phyloP scores from a whole-genome alignment of 306 rosid species.

The Ochetophila trinervis region DNA sequence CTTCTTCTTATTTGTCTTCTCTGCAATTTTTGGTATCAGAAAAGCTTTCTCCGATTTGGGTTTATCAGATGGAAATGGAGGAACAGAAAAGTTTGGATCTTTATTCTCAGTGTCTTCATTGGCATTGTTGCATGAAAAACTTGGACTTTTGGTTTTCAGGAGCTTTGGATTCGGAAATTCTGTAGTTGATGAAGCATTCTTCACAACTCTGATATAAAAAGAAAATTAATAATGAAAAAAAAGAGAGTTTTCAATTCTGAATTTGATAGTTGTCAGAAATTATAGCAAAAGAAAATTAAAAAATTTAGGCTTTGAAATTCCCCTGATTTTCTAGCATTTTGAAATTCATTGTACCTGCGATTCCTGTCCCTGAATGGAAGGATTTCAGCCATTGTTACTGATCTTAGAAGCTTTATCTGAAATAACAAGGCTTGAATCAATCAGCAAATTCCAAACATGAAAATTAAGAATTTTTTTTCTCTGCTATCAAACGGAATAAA shows the following conservation, averaged over 20 bases:
- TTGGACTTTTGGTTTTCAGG: constrained; percentile 19
- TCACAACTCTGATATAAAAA: constrained; percentile 9
- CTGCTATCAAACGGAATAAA: neutral
- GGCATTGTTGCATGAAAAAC: constrained; percentile 18
- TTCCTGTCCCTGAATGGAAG: constrained; percentile 36
- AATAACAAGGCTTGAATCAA: neutral
- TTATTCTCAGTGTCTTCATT: constrained; percentile 40
- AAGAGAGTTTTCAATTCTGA: neutral
- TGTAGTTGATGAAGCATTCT: constrained; percentile 24
- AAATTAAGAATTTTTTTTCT: neutral
- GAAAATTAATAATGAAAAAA: neutral
- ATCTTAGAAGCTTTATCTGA: constrained; percentile 43
- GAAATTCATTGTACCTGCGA: constrained; percentile 27
- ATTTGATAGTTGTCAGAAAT: neutral
- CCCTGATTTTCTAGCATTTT: neutral
- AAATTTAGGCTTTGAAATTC: neutral
- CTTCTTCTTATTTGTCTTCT: constrained; percentile 18
- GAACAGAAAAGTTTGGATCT: constrained; percentile 40
- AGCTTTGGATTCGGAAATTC: constrained; percentile 13
- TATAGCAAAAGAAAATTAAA: neutral
- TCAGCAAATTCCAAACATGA: neutral
- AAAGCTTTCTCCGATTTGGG: constrained; percentile 21
- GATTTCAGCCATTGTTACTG: constrained; percentile 41
- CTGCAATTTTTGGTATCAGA: neutral
- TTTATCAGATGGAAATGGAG: constrained; percentile 5